Conservation (phyloP, 2,329 filamentous ascomycete genomes). For the Plectosphaerella plurivora region DNA sequence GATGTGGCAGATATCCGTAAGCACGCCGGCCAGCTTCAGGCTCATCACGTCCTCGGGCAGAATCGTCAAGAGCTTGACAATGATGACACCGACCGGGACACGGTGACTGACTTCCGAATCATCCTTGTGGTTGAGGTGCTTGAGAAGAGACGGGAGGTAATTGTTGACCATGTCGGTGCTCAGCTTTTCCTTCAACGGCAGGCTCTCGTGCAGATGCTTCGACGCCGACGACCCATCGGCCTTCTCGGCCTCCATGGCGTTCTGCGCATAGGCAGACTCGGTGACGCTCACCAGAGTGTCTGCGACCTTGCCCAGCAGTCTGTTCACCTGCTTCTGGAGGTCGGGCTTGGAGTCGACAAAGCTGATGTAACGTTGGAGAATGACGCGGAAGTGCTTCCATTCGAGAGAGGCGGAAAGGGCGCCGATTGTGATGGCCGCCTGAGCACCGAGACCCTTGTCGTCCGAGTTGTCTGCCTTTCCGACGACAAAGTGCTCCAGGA, state of each 20-base stretch:
- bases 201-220: slow-evolving; percentile 53
- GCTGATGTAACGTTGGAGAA: slow-evolving; percentile 77
- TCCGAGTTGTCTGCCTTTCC: slow-evolving; percentile 68
- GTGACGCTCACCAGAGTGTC: slow-evolving; percentile 65
- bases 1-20: slow-evolving; percentile 91
- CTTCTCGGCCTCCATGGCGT: slow-evolving; percentile 28
- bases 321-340: slow-evolving; percentile 79
- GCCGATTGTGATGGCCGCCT: slow-evolving; percentile 78
- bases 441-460: slow-evolving; percentile 80
- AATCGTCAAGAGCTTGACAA: slow-evolving; percentile 81
- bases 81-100: slow-evolving; percentile 82
- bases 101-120: slow-evolving; percentile 91
- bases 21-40: slow-evolving; percentile 71
- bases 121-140: slow-evolving; percentile 89
- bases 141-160: slow-evolving; percentile 74
- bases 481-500: slow-evolving; percentile 93
- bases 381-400: slow-evolving; percentile 85
- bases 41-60: slow-evolving; percentile 71
- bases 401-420: slow-evolving; percentile 71
- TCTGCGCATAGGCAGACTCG: slow-evolving; percentile 19
- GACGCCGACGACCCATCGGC: slow-evolving; percentile 15
- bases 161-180: slow-evolving; percentile 66
- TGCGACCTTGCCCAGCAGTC: slow-evolving; percentile 74
- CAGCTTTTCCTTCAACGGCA: slow-evolving; percentile 65
- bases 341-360: slow-evolving; percentile 79